These are phyloP conservation scores for Fusarium duplospermum DNA, from an alignment of 2,329 filamentous ascomycete species.

Conservation along the genomic window DNA sequence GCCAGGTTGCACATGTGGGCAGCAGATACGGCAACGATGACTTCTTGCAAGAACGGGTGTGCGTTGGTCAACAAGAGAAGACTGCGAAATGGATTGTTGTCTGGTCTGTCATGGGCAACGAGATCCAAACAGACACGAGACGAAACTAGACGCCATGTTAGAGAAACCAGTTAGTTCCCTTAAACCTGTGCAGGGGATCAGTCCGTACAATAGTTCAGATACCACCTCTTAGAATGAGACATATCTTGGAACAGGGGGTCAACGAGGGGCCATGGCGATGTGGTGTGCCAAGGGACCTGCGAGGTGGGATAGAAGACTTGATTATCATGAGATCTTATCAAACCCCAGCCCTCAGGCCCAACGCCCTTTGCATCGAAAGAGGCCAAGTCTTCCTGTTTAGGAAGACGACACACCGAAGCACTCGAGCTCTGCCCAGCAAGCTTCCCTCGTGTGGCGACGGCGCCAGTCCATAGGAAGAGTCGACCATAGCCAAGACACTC, in stretches of 20 bases:
- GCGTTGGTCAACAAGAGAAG: slow-evolving; percentile 54
- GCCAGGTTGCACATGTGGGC: slow-evolving; percentile 57
- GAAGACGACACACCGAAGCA: slow-evolving; percentile 35
- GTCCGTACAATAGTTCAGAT: slow-evolving; percentile 54
- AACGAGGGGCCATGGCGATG: slow-evolving; percentile 52
- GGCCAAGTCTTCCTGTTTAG: slow-evolving; percentile 22
- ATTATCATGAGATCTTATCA: slow-evolving; percentile 22
- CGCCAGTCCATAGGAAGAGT: slow-evolving; percentile 63
- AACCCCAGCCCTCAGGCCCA: slow-evolving; percentile 13
- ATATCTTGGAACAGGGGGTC: slow-evolving; percentile 63
- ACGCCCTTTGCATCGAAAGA: slow-evolving; percentile 17
- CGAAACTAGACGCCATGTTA: slow-evolving; percentile 51
- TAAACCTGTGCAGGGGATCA: not conserved
- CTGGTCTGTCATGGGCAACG: slow-evolving; percentile 56
- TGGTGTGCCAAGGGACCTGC: slow-evolving; percentile 17
- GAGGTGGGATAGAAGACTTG: slow-evolving; percentile 26
- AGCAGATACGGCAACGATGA: slow-evolving; percentile 60
- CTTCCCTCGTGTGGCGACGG: slow-evolving; percentile 57
- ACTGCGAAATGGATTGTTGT: slow-evolving; percentile 58
- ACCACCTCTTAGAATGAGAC: slow-evolving; percentile 57
- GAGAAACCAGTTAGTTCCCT: not conserved
- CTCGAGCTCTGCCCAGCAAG: slow-evolving; percentile 53
- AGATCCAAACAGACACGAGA: slow-evolving; percentile 63
- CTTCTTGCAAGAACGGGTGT: slow-evolving; percentile 56
- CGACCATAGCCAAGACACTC: slow-evolving; percentile 66